Evolutionary conservation across 2,329 filamentous ascomycete genomes (phyloP).

Genomic region (Scedosporium aurantiacum): DNA sequence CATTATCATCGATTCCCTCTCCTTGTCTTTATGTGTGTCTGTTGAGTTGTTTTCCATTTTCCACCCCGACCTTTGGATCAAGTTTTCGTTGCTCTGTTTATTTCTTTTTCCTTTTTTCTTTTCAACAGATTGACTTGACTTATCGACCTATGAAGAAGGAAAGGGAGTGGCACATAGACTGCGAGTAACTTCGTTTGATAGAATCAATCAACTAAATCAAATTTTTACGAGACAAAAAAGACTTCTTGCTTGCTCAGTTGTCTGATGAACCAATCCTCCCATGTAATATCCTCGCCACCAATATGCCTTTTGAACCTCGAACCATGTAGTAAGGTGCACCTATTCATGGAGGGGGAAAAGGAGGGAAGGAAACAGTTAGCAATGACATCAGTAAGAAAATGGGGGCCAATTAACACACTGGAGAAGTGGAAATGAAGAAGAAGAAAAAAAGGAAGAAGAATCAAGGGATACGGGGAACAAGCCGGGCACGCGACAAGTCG

Average conservation of each 20-base stretch:
- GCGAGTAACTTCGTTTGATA: not conserved
- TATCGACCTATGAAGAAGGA: not conserved
- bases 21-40: not conserved
- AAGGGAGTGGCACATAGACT: not conserved
- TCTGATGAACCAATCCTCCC: too few species aligned
- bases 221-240: not conserved
- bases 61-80: not conserved
- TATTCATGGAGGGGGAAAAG: not conserved
- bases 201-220: not conserved
- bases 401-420: not conserved
- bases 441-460: not conserved
- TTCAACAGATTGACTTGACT: not conserved
- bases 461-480: not conserved
- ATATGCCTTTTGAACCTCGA: too few species aligned
- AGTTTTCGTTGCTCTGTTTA: not conserved
- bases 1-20: not conserved
- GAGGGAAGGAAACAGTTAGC: not conserved
- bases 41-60: not conserved
- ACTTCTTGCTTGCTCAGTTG: not conserved
- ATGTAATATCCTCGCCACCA: too few species aligned
- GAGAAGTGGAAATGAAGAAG: not conserved
- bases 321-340: too few species aligned
- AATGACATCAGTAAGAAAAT: not conserved
- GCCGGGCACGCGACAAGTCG: not conserved
- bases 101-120: not conserved